Evolutionary conservation across 2,329 filamentous ascomycete genomes (phyloP), one percentile per base, ranked within the genome.

Genomic region (Neonectria ditissima): DNA sequence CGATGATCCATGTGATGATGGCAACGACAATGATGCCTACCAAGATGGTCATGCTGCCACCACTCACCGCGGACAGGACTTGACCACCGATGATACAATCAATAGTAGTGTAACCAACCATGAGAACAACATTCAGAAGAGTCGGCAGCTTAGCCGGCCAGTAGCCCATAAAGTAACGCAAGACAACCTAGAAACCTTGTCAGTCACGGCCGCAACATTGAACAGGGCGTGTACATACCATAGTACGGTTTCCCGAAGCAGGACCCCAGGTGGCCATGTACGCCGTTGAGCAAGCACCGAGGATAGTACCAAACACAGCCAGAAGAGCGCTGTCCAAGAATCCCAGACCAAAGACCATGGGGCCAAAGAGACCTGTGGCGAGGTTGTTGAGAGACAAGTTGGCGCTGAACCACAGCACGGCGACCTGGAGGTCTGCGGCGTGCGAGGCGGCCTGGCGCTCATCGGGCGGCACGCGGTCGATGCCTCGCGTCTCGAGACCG

Each of bases 81-180:
- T 95, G 90, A 0, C 91, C 91, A 18, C 92, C 92, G 16, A 95
- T 91, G 66, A 96, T 94, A 58, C 88, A 86, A 74, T 96, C 95
- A 68, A 94, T 89, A 0, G 89, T 84, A 5, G 89, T 90, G 89
- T 92, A 95, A 53, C 92, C 92, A 75, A 94, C 89, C 70, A 90
- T 78, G 55, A 91, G 91, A 74, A 92, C 87, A 84, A 76, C 65
- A 53, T 73, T 74, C 18, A 75, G 72, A 9, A 75, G 57, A 4
- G 74, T 75, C 0, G 74, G 68, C 1, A 78, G 66, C 56, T 78
- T 78, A n/a, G 71, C 67, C 1, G 76, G 76, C 76, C 76, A 89
- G 78, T 87, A 92, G 9, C 92, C 92, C 75, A 93, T 94, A 79
- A 85, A 94, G 79, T 91, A 94, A 37, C 92, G 84, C 11, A 90